Conservation (phyloP, 305 asterid species). For the Fraxinus greggii region DNA sequence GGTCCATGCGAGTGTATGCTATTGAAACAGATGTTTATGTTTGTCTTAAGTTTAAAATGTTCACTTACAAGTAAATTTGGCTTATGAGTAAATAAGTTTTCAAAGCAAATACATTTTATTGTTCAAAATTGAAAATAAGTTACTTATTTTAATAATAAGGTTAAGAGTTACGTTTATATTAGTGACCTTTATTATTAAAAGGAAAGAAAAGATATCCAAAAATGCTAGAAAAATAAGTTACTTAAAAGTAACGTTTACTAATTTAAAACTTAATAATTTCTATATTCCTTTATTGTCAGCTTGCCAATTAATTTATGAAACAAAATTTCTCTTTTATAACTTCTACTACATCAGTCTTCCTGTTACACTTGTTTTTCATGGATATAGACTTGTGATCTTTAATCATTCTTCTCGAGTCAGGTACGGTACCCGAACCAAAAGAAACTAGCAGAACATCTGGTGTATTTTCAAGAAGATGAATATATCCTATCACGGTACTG, state of each 20-base stretch:
- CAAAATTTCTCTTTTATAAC: neutral
- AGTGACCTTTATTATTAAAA: neutral
- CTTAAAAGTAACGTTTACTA: neutral
- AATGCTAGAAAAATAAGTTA: neutral
- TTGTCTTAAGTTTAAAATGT: neutral
- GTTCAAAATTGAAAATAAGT: neutral
- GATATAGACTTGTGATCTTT: neutral
- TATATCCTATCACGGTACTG: neutral
- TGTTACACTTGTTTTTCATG: neutral
- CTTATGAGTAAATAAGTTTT: neutral
- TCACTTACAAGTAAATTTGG: neutral
- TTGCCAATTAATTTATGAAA: neutral
- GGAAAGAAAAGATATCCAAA: neutral
- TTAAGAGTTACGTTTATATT: neutral
- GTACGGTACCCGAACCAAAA: neutral
- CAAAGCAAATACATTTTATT: neutral
- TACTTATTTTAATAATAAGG: neutral
- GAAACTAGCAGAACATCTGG: neutral
- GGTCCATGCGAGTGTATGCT: neutral
- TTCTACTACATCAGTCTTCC: neutral
- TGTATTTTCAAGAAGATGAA: neutral
- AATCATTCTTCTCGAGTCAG: neutral
- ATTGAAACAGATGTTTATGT: neutral
- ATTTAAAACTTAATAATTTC: neutral
- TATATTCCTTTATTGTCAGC: neutral